These are phyloP conservation scores for Epicoccum nigrum DNA, from an alignment of 2,329 filamentous ascomycete genomes.

Conservation along the genomic window DNA sequence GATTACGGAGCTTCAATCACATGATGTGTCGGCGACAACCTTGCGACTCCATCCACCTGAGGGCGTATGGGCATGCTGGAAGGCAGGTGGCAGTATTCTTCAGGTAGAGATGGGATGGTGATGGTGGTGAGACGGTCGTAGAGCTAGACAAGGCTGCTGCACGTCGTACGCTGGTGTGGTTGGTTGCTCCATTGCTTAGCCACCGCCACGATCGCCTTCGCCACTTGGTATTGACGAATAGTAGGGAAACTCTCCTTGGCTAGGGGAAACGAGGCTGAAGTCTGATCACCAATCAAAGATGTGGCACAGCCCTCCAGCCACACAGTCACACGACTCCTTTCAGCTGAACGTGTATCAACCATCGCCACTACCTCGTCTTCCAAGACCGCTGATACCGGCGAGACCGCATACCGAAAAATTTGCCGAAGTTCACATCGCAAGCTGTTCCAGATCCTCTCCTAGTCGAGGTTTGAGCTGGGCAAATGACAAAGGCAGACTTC, in stretches of 20 bases:
- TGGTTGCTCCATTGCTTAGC: not conserved
- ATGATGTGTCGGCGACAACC: not conserved
- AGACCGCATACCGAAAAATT: no score
- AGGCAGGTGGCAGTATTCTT: not conserved
- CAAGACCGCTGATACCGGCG: not conserved
- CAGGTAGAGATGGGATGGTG: not conserved
- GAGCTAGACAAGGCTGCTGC: not conserved
- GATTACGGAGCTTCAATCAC: not conserved
- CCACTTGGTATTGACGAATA: not conserved
- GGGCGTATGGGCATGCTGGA: no score
- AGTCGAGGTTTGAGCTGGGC: no score
- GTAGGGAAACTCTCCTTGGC: not conserved
- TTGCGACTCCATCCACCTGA: not conserved
- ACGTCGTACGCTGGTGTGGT: not conserved
- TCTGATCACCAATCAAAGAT: not conserved
- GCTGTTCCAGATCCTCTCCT: no score
- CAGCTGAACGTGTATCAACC: not conserved
- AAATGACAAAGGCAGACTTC: not conserved
- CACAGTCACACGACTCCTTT: slow-evolving; percentile 5
- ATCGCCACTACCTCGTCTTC: not conserved
- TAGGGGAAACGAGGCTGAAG: not conserved
- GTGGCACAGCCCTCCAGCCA: slow-evolving; percentile 4
- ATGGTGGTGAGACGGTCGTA: not conserved
- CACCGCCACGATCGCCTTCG: not conserved
- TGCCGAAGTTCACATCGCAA: not conserved